Base-by-base conservation (phyloP, 2,329 filamentous ascomycete species). In the Myriangium duriaei region DNA sequence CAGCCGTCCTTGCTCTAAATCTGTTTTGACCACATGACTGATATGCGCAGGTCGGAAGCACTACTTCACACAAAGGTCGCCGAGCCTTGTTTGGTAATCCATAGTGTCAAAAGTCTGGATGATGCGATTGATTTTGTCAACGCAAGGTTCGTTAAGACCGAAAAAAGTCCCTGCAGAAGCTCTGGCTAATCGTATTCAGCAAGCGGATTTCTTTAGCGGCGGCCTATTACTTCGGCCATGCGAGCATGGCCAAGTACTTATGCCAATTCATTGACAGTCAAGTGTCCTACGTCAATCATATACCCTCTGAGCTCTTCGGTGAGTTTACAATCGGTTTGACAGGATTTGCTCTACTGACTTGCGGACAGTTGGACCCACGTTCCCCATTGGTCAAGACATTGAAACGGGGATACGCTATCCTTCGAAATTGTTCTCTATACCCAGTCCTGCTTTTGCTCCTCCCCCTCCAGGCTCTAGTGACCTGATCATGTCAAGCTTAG, bases 211-310 rank as follows among this genome's bases (percentile, higher is more conserved):
- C 68, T 1, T 53, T 65, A 1, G 68, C 68, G 13, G 59, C 64
- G 2, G 76, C 73, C 46, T 58, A 70, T n/a, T 26, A 7, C 43
- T 78, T 75, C 49, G 64, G 65, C 7, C 57, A 58, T 14, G 58
- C 65, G 0, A 44, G 58, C 2, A 56, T 67, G 2, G 70, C 65
- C 11, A 79, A 78, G 50, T 79, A 78, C 44, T 59, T 79, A 4
- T 60, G 63, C 5, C 71, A 78, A 45, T 75, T 71, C 51, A 55
- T 77, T 24, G 48, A 60, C 6, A 59, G 71, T 2, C 56, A 66
- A 10, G 50, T 65, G 1, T 66, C 68, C 0, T 71, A 68, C 49
- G 57, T 72, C 39, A 79, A 79, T 50, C 67, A 74, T 37, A 62
- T 79, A 5, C 74, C 74, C 0, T 44, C 57, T 2, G 62, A 69